These are phyloP conservation scores for Cutaneotrichosporon curvatum DNA, from an alignment of 1,284 basidiomycete species.

Conservation along the genomic window DNA sequence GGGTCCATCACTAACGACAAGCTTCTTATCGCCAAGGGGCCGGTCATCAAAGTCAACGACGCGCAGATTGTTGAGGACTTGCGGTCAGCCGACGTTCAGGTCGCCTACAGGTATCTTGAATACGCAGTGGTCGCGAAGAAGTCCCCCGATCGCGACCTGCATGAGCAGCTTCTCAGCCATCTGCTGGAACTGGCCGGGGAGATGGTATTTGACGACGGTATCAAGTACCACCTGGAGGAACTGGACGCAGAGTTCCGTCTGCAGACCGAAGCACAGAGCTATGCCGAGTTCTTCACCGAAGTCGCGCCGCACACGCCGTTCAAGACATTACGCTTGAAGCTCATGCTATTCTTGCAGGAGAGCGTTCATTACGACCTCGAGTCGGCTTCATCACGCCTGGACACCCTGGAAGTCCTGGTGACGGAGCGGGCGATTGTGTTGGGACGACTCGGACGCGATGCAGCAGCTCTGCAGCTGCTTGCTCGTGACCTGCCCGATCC, in stretches of 20 bases:
- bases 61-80: constrained; percentile 40
- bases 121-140: constrained; percentile 66
- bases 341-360: constrained; percentile 68
- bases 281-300: constrained; percentile 39
- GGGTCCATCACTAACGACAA: constrained; percentile 13
- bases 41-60: constrained; percentile 52
- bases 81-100: constrained; percentile 43
- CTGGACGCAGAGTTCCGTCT: constrained; percentile 44
- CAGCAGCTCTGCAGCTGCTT: constrained; percentile 59
- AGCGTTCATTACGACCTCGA: constrained; percentile 60
- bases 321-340: constrained; percentile 66
- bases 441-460: constrained; percentile 65
- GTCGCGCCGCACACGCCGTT: constrained; percentile 59
- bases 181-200: constrained; percentile 30
- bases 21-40: constrained; percentile 49
- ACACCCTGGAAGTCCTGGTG: constrained; percentile 50
- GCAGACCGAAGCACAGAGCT: constrained; percentile 30
- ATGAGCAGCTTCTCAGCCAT: constrained; percentile 30
- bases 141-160: constrained; percentile 35
- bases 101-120: constrained; percentile 67
- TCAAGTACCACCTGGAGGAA: constrained; percentile 45
- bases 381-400: constrained; percentile 50
- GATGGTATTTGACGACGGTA: constrained; percentile 38
- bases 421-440: constrained; percentile 72
- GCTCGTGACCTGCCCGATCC: constrained; percentile 65